Percentiles rank a stretch among this genome's conserved stretches.
Evolutionary conservation across 2,329 filamentous ascomycete genomes (phyloP).

Genomic region (Colletotrichum spinosum): DNA sequence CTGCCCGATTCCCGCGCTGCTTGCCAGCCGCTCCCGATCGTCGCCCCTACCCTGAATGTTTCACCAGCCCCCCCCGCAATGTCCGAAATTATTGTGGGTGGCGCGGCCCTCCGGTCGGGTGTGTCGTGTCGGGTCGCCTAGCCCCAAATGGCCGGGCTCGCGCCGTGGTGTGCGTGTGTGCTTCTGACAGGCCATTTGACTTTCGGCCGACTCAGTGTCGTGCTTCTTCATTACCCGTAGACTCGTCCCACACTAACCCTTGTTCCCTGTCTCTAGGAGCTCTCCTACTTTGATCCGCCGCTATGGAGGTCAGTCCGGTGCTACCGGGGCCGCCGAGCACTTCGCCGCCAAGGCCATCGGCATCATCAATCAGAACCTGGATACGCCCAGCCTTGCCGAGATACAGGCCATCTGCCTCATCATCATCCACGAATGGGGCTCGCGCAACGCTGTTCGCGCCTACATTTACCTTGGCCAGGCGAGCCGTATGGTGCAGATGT

Average conservation of each 20-base stretch:
- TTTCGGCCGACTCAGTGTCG: constrained; percentile 19
- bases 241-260: constrained; percentile 17
- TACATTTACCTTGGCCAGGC: constrained; percentile 74
- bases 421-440: constrained; percentile 73
- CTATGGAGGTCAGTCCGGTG: constrained; percentile 64
- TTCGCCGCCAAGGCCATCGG: constrained; percentile 69
- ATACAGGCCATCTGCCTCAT: constrained; percentile 71
- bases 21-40: constrained; percentile 27
- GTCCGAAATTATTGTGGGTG: constrained; percentile 35
- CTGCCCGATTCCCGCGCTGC: not conserved
- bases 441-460: constrained; percentile 70
- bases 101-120: constrained; percentile 35
- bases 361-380: constrained; percentile 68
- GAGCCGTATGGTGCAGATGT: constrained; percentile 74
- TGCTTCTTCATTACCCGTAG: not conserved
- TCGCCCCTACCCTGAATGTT: constrained; percentile 39
- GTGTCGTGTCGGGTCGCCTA: constrained; percentile 29
- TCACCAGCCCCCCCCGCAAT: constrained; percentile 40
- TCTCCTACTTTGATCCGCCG: constrained; percentile 68
- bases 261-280: constrained; percentile 53
- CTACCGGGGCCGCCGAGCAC: constrained; percentile 67
- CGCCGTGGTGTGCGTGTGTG: constrained; percentile 7
- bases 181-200: constrained; percentile 5
- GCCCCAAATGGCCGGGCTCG: constrained; percentile 32
- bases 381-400: constrained; percentile 69